Base-by-base conservation (phyloP, 163 green algal genomes). In the Scenedesmus sp. region DNA sequence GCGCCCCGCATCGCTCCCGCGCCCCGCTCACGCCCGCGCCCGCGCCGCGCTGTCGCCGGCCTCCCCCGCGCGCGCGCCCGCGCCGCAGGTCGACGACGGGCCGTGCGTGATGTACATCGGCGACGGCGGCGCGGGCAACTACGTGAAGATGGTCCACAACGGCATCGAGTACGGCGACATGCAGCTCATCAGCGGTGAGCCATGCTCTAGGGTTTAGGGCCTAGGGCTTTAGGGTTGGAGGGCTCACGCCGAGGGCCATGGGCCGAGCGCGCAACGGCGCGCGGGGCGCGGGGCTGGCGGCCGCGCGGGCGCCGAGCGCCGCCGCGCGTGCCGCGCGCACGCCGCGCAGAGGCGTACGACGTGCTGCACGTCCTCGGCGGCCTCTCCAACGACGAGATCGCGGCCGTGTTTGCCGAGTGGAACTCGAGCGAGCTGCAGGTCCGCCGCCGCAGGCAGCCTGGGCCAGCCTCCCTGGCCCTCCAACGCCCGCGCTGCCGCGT, bases 81-180 rank as follows among this genome's bases (percentile, higher is more conserved):
- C 34, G 26, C 11, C 69, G 6, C 77, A 89, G 78, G 96, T 98
- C 10, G 90, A 99, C 62, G 92, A 97, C 79, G 95, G 96, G 17
- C 88, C 96, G 0, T 99, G 96, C 83, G 93, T 97, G 2, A 99
- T 91, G 34, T 98, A 98, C 89, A 90, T 99, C 39, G 96, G 96
- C 28, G 84, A 87, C 17, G 96, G 95, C 54, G 96, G 96, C 63
- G 83, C 93, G 2, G 96, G 96, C 62, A 98, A 99, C 89, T 99
- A 95, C 77, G 96, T 99, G 6, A 99, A 99, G 94, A 99, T 99
- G 96, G 95, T 99, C 75, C 96, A 99, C 94, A 99, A 99, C 86
- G 96, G 96, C 83, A 99, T 99, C 80, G 96, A 99, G 91, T 99
- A 99, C 79, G 96, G 96, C 9, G 96, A 99, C 88, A 99, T 99